Conservation (phyloP, 2,329 filamentous ascomycete species). For the Colletotrichum sp. region DNA sequence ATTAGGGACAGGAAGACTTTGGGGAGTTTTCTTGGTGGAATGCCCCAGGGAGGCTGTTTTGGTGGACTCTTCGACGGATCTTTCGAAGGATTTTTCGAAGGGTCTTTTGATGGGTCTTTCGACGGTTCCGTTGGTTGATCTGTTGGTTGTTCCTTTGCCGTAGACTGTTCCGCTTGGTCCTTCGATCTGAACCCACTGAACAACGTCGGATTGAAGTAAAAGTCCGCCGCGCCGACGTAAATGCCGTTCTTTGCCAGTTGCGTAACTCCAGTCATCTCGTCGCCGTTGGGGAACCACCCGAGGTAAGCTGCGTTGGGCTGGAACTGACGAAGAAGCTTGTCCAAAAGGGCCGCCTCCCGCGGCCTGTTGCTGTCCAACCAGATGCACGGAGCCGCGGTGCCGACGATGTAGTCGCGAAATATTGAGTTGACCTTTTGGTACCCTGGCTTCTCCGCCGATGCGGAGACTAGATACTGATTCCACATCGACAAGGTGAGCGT, state of each 20-base stretch:
- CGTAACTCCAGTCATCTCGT: slow-evolving; percentile 1
- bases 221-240: not conserved
- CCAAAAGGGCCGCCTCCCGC: not conserved
- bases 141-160: not conserved
- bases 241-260: not conserved
- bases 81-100: not conserved
- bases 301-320: not conserved
- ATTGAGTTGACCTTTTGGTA: not conserved
- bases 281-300: slow-evolving; percentile 1
- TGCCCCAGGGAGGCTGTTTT: not conserved
- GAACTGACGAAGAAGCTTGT: not conserved
- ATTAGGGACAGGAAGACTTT: not conserved
- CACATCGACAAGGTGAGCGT: not conserved
- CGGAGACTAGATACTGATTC: not conserved
- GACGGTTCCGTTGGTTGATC: not conserved
- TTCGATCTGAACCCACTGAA: not conserved
- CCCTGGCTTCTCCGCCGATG: not conserved
- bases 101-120: not conserved
- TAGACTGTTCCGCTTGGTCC: not conserved
- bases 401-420: slow-evolving; percentile 1
- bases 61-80: not conserved
- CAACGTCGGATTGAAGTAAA: slow-evolving; percentile 2
- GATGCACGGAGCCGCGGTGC: not conserved
- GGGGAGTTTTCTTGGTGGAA: not conserved
- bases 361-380: slow-evolving; percentile 3